Evolutionary conservation across 345 rosid genomes (phyloP), one percentile per base, ranked within the genome.

Genomic region (Rhodamnia argentea): DNA sequence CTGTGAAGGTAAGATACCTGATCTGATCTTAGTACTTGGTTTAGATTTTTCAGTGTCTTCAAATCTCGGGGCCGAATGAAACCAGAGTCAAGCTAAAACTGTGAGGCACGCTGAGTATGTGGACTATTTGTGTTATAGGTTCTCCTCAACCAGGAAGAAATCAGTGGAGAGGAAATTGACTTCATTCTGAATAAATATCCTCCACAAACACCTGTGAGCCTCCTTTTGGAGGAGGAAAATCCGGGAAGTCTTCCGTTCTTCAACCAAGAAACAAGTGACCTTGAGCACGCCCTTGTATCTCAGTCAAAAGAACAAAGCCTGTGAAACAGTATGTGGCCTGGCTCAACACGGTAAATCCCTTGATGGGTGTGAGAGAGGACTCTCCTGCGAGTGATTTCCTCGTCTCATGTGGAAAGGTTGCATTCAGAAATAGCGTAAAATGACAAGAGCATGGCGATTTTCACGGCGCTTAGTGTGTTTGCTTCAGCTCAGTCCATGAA

Each of bases 141-240:
- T 90, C 93, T 96, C 50, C 89, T 96, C 55, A 91, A 93, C 83
- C 91, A 93, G 91, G 90, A 92, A 89, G 99, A 96, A 91, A 90
- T 95, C 60, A 92, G 93, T 52, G 97, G 98, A 86, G 96, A 94
- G 82, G 98, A 93, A 90, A 92, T 96, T 37, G 98, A 95, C 85
- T 93, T 86, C 89, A 95, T 95, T 87, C 87, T 96, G 87, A 89
- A 92, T 70, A 93, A 91, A 32, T 96, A 96, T 88, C 98, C 99
- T 87, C 93, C 95, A 7, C 91, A 94, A 75, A 95, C 95, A 8
- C 98, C 93, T 2, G 84, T 95, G 84, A 90, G 86, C 78, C 93
- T 88, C 51, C 91, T 96, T 6, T 83, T 93, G 90, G 92, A 92
- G 89, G 98, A 96, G 90, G 93, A 94, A 86, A 92, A 93, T 84